phyloP scores from a whole-genome alignment of 2,329 filamentous ascomycete species.

The Didymella keratinophila region DNA sequence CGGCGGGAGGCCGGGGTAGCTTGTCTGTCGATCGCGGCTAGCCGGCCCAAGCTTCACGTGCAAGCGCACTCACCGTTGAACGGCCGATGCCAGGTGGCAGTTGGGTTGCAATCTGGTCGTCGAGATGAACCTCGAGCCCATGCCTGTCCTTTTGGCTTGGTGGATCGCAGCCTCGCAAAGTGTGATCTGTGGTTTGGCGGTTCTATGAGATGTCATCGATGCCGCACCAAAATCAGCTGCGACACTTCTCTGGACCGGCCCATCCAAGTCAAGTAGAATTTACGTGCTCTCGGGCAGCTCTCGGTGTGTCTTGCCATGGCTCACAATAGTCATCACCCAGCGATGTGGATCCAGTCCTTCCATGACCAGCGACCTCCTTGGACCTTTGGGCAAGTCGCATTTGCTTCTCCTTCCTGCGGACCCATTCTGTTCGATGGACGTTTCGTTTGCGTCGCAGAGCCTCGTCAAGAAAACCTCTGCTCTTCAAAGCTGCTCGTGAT shows the following conservation, averaged over 20 bases:
- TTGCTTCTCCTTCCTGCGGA: background rate
- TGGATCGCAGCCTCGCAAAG: constrained; percentile 7
- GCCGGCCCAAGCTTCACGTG: constrained; percentile 22
- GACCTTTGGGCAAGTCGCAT: background rate
- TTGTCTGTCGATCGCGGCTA: constrained; percentile 16
- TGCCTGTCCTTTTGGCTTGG: constrained; percentile 2
- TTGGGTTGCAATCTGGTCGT: constrained; percentile 6
- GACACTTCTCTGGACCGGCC: background rate
- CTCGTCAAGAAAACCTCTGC: background rate
- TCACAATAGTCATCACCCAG: background rate
- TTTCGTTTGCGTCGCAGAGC: too few relatives aligned
- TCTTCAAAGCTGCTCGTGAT: background rate
- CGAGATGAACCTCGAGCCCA: background rate
- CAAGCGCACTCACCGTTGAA: constrained; percentile 13
- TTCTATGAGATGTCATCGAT: constrained; percentile 14
- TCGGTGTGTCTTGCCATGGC: background rate
- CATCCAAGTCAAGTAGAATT: background rate
- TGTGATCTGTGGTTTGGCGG: background rate
- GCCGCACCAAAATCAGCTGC: constrained; percentile 1
- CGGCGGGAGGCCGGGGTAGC: constrained; percentile 18
- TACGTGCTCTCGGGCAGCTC: background rate
- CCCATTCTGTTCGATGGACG: too few relatives aligned
- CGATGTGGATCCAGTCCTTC: background rate
- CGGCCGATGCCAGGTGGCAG: constrained; percentile 9
- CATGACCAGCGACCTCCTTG: background rate